A percentile compares a stretch with the other conserved stretches of the same genome.
Conservation (phyloP, 805 yeast genomes). For the Naumovozyma dairenensis region DNA sequence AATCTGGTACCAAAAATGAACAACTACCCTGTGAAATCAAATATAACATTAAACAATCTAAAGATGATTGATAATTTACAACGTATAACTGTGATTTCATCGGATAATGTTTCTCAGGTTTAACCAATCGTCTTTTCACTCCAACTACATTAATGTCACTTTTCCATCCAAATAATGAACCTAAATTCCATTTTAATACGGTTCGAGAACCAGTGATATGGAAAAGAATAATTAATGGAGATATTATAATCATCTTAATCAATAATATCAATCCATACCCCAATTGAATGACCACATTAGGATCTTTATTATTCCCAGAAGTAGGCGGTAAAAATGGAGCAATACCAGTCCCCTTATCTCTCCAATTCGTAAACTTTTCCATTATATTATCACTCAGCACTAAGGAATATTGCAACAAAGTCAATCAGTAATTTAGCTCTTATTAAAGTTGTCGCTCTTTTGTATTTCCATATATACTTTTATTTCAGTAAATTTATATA, state of each 20-base stretch:
- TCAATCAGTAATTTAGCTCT: no score
- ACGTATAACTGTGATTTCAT: constrained; percentile 33
- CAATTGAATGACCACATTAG: background rate
- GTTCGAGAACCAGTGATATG: constrained; percentile 5
- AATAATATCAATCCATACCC: constrained; percentile 6
- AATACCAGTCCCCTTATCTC: constrained; percentile 90
- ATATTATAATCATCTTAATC: constrained; percentile 10
- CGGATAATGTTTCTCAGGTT: constrained; percentile 26
- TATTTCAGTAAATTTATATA: no score
- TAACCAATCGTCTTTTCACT: constrained; percentile 30
- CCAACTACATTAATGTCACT: constrained; percentile 35
- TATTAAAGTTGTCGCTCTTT: no score
- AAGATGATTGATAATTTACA: constrained; percentile 39
- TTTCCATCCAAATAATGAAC: constrained; percentile 30
- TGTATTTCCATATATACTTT: no score
- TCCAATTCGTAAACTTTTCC: constrained; percentile 78
- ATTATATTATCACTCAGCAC: no score
- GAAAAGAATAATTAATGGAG: constrained; percentile 13
- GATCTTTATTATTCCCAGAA: constrained; percentile 6
- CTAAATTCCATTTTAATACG: constrained; percentile 15
- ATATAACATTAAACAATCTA: constrained; percentile 35
- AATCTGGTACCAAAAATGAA: constrained; percentile 15
- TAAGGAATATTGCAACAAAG: no score
- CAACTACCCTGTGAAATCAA: constrained; percentile 19
- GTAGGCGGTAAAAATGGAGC: constrained; percentile 71